Evolutionary conservation across 106 monocot species (phyloP), one percentile per base, ranked within the genome.

Genomic region (Acanthochlamys bracteata): DNA sequence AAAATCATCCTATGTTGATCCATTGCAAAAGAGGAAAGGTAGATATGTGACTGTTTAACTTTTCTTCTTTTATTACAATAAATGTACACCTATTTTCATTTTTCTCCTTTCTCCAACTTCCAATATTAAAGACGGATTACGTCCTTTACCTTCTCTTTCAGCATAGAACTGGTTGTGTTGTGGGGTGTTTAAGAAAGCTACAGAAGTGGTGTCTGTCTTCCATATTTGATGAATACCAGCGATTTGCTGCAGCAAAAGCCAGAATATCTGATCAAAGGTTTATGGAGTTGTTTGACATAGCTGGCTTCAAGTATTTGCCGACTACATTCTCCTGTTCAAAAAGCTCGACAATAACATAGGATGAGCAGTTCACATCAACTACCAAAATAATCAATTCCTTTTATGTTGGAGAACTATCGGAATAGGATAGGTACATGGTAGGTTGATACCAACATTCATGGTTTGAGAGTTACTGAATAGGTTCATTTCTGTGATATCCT

Each of bases 11-110:
- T 8, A 14, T 92, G 43, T 81, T 92, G 12, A 92, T 92, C 59
- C 92, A 92, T 25, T 92, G 92, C 71, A 92, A 84, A 61, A 73
- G 92, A 72, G 92, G 92, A 23, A 92, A 92, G 81, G 92, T 92
- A 55, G 8, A 33, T 13, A 39, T 15, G 1, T n/a, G 16, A 41
- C 55, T 19, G 42, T 11, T 22, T 20, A 24, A 10, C 57, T 23
- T 51, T 11, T 8, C 46, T 49, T 60, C 14, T n/a, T n/a, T n/a
- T n/a, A n/a, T n/a, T 9, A 27, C 24, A 59, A 27, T 59, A 7
- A 43, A 43, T 43, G 7, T 43, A 13, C 43, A 43, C 7, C 43
- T 43, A 43, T 43, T 7, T 43, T 43, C 43, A 43, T 43, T 43
- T 43, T 49, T 10, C 17, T 12, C 9, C 2, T 1, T 20, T 21